Evolutionary conservation across 2,329 filamentous ascomycete species (phyloP), one percentile per base, ranked within the genome.

Genomic region (Paraconiothyrium brasiliense): DNA sequence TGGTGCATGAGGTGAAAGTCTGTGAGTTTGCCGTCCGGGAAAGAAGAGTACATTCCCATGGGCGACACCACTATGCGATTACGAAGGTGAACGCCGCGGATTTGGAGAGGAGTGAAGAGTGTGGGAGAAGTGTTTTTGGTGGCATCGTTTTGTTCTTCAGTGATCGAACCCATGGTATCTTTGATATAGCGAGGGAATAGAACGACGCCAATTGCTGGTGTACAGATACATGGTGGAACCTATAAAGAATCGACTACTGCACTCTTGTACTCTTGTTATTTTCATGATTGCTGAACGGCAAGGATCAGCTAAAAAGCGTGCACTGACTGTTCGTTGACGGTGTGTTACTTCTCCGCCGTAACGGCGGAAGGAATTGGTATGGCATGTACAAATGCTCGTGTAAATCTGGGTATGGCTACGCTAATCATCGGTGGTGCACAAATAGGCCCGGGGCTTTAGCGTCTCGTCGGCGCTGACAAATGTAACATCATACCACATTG

Each of bases 1-100:
- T 68, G 54, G 20, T 68, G 67, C 14, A 61, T 62, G n/a, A 70
- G 54, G 50, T 71, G 68, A 48, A 65, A 71, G 22, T 58, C 54
- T 14, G 65, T 70, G n/a, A 68, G 51, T 13, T 59, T 39, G 13
- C 68, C 69, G 22, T 73, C 69, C 35, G 71, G 37, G 7, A 60
- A 58, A 10, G 65, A 58, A 32, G 54, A 59, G 58, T 68, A 70
- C 56, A 67, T 65, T 39, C 68, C 68, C 63, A 71, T 66, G 13
- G 69, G 68, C 9, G 68, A 60, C 20, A 71, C 64, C 20, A 70
- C 44, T 30, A 70, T 68, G 41, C 69, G 65, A 50, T 70, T 70
- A 4, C 54, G 61, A 22, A 69, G 60, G 4, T 46, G 58, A 9
- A 64, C 49, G 37, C 58, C 50, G 55, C 69, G 68, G 49, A 70